Evolutionary conservation across 805 yeast species (phyloP).

Genomic region (Yarrowia divulgata): DNA sequence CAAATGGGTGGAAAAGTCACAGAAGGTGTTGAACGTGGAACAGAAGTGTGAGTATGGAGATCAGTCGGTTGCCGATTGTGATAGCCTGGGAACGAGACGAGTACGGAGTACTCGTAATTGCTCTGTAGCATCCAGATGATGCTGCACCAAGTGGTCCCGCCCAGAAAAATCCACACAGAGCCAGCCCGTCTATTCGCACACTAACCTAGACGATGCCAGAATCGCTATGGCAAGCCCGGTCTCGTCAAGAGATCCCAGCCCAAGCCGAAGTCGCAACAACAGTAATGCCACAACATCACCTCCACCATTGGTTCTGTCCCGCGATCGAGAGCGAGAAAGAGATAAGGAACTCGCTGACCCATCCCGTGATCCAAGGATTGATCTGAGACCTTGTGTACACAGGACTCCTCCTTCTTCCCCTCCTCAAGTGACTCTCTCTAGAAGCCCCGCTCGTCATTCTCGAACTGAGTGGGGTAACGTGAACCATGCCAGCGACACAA

Average conservation of each 20-base stretch:
- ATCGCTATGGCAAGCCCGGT: background rate
- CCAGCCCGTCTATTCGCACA: background rate
- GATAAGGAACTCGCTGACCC: background rate
- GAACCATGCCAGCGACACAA: background rate
- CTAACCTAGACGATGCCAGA: slow-evolving; percentile 13
- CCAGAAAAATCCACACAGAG: no score
- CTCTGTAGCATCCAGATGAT: background rate
- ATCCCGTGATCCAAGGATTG: background rate
- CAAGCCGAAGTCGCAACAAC: background rate
- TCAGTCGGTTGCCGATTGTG: background rate
- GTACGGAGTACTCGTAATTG: background rate
- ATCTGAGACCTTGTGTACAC: background rate
- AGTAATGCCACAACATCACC: background rate
- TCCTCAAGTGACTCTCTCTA: slow-evolving; percentile 7
- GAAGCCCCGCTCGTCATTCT: slow-evolving; percentile 8
- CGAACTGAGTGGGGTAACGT: slow-evolving; percentile 1
- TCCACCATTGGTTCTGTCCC: slow-evolving; percentile 15
- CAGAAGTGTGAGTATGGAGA: slow-evolving; percentile 19
- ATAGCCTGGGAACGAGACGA: no score
- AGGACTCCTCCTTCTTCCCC: slow-evolving; percentile 11
- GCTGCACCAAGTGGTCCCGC: no score
- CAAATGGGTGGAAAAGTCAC: slow-evolving; percentile 13
- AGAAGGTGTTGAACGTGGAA: slow-evolving; percentile 23
- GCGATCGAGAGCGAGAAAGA: slow-evolving; percentile 1
- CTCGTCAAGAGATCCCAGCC: background rate